Base-by-base conservation (phyloP, 2,329 filamentous ascomycete genomes). In the Penicillium sclerotiorum region DNA sequence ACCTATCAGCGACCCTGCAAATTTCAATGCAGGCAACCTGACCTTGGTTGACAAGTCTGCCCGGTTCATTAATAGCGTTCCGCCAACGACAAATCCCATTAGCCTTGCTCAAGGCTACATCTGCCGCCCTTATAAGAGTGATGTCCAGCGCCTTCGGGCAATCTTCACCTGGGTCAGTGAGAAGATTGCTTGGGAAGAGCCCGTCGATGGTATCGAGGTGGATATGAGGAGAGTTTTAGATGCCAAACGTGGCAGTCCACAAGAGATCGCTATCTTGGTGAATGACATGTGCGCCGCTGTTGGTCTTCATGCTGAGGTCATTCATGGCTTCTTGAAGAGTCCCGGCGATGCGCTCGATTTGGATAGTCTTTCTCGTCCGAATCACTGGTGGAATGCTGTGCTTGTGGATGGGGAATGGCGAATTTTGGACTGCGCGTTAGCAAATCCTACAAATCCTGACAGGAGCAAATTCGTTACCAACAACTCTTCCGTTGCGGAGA, bases 91-190 rank as follows among this genome's bases (percentile, higher is more conserved):
- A 1, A 96, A 89, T 13, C 85, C 93, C 0, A 82, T 87, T 21
- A 89, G 87, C 23, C 77, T 99, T 13, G 91, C 94, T 0, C 94
- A 94, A 50, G 90, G 87, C 1, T 96, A 96, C 66, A 85, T 99
- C 9, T 99, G 95, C 66, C 84, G 94, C 22, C 95, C 94, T 0
- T 96, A 96, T 69, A 83, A 92, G 52, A 96, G 90, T 70, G 93
- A 97, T 62, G 90, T 96, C 1, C 94, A 99, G 69, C 84, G 92
- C 28, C 74, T 99, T 21, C 84, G 95, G 20, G 93, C 94, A 13
- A 97, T 99, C 55, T 99, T 97, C 65, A 96, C 89, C 1, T 99
- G 93, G 93, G 90, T 95, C 5, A 84, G 90, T n/a, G 94, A 99
- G 68, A 91, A 93, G 61, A 86, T 99, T 49, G 83, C 83, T 25